These are phyloP conservation scores for Pyrenophora tritici-repentis DNA, from an alignment of 2,329 filamentous ascomycete genomes.

Conservation along the genomic window DNA sequence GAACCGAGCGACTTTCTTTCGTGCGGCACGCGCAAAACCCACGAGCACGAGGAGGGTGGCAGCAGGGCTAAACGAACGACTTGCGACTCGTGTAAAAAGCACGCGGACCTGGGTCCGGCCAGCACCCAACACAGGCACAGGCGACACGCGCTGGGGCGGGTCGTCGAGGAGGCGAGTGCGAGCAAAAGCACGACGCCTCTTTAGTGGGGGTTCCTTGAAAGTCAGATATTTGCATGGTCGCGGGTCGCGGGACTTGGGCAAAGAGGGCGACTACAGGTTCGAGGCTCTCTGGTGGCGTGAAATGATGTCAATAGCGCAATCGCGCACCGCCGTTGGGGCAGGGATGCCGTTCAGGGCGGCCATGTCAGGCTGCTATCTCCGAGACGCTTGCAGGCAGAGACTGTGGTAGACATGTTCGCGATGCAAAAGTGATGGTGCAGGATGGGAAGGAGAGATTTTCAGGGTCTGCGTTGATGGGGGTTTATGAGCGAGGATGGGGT, in stretches of 20 bases:
- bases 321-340: slow-evolving; percentile 9
- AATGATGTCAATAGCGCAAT: slow-evolving; percentile 10
- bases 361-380: background rate
- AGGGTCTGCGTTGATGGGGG: slow-evolving; percentile 1
- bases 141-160: background rate
- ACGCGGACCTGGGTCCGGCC: slow-evolving; percentile 8
- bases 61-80: slow-evolving; percentile 6
- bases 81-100: slow-evolving; percentile 10
- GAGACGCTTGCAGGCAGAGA: background rate
- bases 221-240: background rate
- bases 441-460: slow-evolving; percentile 4
- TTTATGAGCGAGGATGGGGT: background rate
- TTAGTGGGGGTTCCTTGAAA: slow-evolving; percentile 3
- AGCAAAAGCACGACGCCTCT: slow-evolving; percentile 1
- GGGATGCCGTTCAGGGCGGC: background rate
- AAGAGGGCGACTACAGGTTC: background rate
- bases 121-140: too few relatives aligned
- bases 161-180: background rate
- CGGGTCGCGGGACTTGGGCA: background rate
- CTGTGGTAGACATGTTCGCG: background rate
- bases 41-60: slow-evolving; percentile 20
- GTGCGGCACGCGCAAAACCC: slow-evolving; percentile 14
- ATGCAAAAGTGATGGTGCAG: background rate
- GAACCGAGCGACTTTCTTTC: background rate
- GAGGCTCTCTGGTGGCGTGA: slow-evolving; percentile 12